A percentile compares a stretch with the other conserved stretches of the same genome.
Conservation (phyloP, 345 rosid genomes). For the Arabis alpina region DNA sequence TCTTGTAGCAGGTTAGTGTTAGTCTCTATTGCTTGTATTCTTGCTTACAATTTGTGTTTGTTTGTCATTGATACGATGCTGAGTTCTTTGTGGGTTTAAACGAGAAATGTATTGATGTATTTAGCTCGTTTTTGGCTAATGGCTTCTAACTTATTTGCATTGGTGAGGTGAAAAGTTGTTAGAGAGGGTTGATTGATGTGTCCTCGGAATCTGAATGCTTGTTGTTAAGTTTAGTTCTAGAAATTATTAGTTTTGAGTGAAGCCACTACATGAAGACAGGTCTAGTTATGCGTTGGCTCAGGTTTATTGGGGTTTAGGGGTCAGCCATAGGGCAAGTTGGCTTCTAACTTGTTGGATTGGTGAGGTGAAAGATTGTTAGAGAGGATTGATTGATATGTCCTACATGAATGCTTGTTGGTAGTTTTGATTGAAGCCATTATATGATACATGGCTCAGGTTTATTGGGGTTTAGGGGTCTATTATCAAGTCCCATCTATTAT, state of each 20-base stretch:
- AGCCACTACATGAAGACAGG: slow-evolving; percentile 1
- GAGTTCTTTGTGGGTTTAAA: neutral
- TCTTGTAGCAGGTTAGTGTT: slow-evolving; percentile 72
- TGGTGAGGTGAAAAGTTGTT: neutral
- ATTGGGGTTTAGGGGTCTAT: too few relatives aligned
- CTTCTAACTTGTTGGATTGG: too few relatives aligned
- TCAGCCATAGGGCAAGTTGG: neutral
- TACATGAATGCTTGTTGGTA: too few relatives aligned
- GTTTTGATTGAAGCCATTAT: too few relatives aligned
- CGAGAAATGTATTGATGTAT: neutral
- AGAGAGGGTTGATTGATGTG: slow-evolving; percentile 8
- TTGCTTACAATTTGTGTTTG: slow-evolving; percentile 8
- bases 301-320: slow-evolving; percentile 8
- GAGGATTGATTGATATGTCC: too few relatives aligned
- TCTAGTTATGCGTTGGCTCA: slow-evolving; percentile 4
- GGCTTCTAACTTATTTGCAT: neutral
- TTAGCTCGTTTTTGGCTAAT: neutral
- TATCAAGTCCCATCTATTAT: neutral
- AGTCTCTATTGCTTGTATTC: neutral
- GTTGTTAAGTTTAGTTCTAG: slow-evolving; percentile 13
- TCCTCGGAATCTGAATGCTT: neutral
- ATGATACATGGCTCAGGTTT: too few relatives aligned
- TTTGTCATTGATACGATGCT: neutral
- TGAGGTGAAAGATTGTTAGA: too few relatives aligned
- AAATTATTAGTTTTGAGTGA: slow-evolving; percentile 1